phyloP scores from a whole-genome alignment of 1,139 yeast genomes.

The Casaregolazyma suthepensis region DNA sequence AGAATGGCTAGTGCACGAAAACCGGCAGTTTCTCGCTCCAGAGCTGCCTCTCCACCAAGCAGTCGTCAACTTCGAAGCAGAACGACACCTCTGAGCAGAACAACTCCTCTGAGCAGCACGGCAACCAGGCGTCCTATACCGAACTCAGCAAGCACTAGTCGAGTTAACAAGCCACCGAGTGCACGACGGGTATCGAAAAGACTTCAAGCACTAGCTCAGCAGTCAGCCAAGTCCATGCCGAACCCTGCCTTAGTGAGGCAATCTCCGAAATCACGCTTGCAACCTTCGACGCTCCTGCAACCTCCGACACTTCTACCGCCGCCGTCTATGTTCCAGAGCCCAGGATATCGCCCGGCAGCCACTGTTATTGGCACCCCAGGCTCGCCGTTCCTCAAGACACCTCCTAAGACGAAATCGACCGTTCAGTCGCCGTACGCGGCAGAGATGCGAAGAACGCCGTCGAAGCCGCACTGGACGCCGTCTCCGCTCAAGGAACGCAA shows the following conservation, averaged over 20 bases:
- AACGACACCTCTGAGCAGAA: conserved; percentile 1
- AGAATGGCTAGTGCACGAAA: background rate
- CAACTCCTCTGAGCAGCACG: conserved; percentile 1
- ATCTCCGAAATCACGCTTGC: background rate
- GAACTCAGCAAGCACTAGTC: background rate
- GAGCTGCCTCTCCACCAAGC: background rate
- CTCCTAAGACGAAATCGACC: background rate
- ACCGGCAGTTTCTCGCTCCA: background rate
- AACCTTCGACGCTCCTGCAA: background rate
- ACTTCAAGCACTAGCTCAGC: background rate
- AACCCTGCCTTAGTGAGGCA: background rate
- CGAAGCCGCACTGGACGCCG: background rate
- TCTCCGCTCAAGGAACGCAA: background rate
- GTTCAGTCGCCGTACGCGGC: background rate
- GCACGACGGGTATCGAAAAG: background rate
- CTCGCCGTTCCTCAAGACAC: background rate
- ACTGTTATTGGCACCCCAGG: background rate
- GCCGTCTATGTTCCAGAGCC: background rate
- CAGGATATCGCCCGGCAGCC: background rate
- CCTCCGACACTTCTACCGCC: background rate
- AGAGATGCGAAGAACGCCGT: background rate
- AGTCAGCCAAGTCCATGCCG: background rate
- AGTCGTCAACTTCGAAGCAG: background rate
- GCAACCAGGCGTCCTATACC: conserved; percentile 5
- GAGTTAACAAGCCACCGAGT: background rate